phyloP scores from a whole-genome alignment of 2,329 filamentous ascomycete genomes.

The Arthroderma uncinatum region DNA sequence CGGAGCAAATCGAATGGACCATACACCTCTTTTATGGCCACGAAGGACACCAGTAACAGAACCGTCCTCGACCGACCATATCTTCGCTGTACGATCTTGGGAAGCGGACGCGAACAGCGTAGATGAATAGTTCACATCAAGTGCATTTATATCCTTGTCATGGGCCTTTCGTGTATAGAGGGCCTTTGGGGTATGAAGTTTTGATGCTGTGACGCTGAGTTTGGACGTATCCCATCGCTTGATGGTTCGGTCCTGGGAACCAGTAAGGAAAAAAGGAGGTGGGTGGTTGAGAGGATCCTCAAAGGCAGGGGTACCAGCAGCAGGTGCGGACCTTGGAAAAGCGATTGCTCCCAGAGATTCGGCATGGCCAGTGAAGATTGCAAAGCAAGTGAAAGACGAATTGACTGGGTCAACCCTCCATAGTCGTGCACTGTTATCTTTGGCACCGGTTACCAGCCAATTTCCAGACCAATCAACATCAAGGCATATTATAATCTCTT shows the following conservation, averaged over 20 bases:
- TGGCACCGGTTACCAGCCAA: conserved; percentile 91
- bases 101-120: conserved; percentile 91
- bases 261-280: conserved; percentile 75
- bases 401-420: conserved; percentile 75
- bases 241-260: conserved; percentile 88
- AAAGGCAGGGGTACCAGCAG: conserved; percentile 57
- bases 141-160: conserved; percentile 96
- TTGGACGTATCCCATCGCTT: conserved; percentile 82
- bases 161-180: conserved; percentile 88
- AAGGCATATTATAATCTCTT: conserved; percentile 89
- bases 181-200: conserved; percentile 39
- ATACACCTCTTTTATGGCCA: conserved; percentile 89
- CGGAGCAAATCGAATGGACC: conserved; percentile 86
- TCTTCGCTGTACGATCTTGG: conserved; percentile 92
- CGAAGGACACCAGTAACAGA: conserved; percentile 83
- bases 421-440: conserved; percentile 86
- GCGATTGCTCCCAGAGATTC: conserved; percentile 87
- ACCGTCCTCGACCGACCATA: conserved; percentile 84
- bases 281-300: conserved; percentile 66
- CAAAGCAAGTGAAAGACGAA: conserved; percentile 66
- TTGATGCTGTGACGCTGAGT: conserved; percentile 25
- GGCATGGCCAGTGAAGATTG: conserved; percentile 78
- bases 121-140: conserved; percentile 64
- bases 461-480: conserved; percentile 94
- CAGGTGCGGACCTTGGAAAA: conserved; percentile 59